A percentile compares a stretch with the other conserved stretches of the same genome.
Evolutionary conservation across 495 filamentous ascomycete genomes (phyloP).

Genomic region (Neurospora sp.): DNA sequence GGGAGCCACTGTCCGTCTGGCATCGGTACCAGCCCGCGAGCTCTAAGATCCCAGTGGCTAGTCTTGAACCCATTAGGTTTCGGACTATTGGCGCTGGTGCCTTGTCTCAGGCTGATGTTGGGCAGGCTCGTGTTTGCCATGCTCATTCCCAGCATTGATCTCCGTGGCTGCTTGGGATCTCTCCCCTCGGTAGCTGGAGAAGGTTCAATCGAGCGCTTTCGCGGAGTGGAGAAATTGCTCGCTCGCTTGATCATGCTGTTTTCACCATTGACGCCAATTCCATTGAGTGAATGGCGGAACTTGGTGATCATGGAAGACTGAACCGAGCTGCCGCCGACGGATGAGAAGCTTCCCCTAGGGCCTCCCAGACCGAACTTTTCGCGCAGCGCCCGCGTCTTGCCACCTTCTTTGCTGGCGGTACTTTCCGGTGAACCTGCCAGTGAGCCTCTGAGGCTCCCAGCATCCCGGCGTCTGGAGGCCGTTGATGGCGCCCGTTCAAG

Average conservation of each 20-base stretch:
- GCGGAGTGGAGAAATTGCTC: constrained; percentile 15
- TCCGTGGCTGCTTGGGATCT: constrained; percentile 9
- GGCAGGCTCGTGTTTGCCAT: background rate
- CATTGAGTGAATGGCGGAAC: constrained; percentile 15
- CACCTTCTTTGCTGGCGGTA: constrained; percentile 14
- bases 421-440: constrained; percentile 5
- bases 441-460: background rate
- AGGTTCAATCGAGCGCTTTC: constrained; percentile 14
- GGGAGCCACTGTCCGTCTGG: constrained; percentile 33
- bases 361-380: constrained; percentile 21
- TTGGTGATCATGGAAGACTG: constrained; percentile 1
- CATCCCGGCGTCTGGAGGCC: background rate
- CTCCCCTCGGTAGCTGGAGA: constrained; percentile 8
- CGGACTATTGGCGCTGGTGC: background rate
- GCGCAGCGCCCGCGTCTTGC: constrained; percentile 22
- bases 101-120: background rate
- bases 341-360: constrained; percentile 17
- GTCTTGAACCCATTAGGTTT: constrained; percentile 11
- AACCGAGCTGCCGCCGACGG: constrained; percentile 1
- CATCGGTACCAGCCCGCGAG: constrained; percentile 31
- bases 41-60: constrained; percentile 32
- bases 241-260: constrained; percentile 2
- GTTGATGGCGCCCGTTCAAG: constrained; percentile 9
- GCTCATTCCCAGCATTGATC: background rate
- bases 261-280: background rate